Conservation (phyloP, 1,284 basidiomycete genomes). For the Microbotryum scabiosae region DNA sequence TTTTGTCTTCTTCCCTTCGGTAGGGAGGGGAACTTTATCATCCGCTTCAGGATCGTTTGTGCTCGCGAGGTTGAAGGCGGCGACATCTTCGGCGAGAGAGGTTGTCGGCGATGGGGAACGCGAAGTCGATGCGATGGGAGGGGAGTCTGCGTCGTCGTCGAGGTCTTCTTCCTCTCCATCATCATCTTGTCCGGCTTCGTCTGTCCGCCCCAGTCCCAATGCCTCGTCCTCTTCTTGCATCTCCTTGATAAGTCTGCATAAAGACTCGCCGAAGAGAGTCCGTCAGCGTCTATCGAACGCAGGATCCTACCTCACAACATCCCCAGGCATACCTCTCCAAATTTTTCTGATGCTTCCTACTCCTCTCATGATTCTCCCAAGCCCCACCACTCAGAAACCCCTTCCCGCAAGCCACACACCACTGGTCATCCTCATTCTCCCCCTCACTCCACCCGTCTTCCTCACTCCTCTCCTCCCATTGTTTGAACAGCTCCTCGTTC, state of each 20-base stretch:
- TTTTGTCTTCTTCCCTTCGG: neutral
- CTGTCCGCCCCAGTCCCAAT: constrained; percentile 44
- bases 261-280: neutral
- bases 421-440: constrained; percentile 49
- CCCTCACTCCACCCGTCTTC: constrained; percentile 22
- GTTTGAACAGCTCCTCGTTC: constrained; percentile 42
- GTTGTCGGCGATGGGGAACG: constrained; percentile 17
- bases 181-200: neutral
- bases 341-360: constrained; percentile 87
- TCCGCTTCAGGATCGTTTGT: constrained; percentile 33
- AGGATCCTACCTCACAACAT: neutral
- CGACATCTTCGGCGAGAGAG: constrained; percentile 18
- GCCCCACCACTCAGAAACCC: constrained; percentile 84
- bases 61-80: neutral
- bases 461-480: constrained; percentile 50
- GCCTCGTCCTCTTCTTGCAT: constrained; percentile 70
- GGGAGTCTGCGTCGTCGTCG: constrained; percentile 8
- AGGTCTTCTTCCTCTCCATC: constrained; percentile 30
- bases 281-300: too few species aligned
- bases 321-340: constrained; percentile 52
- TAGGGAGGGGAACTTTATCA: constrained; percentile 8
- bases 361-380: constrained; percentile 93
- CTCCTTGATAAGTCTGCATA: constrained; percentile 51
- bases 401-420: constrained; percentile 94
- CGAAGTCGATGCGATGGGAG: constrained; percentile 6